Conservation (phyloP, 345 rosid genomes). For the Noccaea caerulescens region DNA sequence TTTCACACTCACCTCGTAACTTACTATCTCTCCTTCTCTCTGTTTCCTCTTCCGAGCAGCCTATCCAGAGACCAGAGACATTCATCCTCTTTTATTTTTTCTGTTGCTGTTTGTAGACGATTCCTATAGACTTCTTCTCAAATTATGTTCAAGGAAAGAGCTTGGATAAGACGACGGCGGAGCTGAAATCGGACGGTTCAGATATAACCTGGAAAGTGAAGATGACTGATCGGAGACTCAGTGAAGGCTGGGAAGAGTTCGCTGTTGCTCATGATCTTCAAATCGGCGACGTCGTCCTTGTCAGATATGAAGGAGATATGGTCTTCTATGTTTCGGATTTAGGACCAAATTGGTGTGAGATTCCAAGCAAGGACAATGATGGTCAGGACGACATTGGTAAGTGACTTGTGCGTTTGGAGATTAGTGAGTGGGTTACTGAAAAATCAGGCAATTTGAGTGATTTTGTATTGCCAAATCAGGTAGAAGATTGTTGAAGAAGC, state of each 20-base stretch:
- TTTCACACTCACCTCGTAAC: conserved; percentile 30
- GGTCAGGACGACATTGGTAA: conserved; percentile 18
- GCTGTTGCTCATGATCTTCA: conserved; percentile 13
- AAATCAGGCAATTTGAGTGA: not conserved
- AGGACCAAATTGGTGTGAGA: not conserved
- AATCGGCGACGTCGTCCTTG: conserved; percentile 9
- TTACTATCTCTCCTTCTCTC: not conserved
- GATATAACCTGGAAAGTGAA: conserved; percentile 18
- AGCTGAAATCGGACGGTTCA: conserved; percentile 23
- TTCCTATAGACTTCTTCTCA: conserved; percentile 30
- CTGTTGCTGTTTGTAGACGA: conserved; percentile 12
- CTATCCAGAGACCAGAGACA: too few relatives aligned
- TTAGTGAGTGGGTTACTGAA: conserved; percentile 15
- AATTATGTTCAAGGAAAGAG: not conserved
- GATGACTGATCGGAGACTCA: conserved; percentile 14
- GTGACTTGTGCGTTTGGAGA: not conserved
- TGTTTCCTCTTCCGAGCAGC: not conserved
- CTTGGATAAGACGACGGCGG: not conserved
- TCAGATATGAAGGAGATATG: conserved; percentile 23
- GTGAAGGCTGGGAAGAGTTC: conserved; percentile 24
- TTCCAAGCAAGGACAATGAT: too few relatives aligned
- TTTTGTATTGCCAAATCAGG: not conserved
- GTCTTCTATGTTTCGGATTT: conserved; percentile 20
- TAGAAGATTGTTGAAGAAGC: not conserved
- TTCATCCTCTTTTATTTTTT: not conserved